Evolutionary conservation across 129 eudicot genomes (phyloP), one percentile per base, ranked within the genome.

Genomic region (Lonicera japonica): DNA sequence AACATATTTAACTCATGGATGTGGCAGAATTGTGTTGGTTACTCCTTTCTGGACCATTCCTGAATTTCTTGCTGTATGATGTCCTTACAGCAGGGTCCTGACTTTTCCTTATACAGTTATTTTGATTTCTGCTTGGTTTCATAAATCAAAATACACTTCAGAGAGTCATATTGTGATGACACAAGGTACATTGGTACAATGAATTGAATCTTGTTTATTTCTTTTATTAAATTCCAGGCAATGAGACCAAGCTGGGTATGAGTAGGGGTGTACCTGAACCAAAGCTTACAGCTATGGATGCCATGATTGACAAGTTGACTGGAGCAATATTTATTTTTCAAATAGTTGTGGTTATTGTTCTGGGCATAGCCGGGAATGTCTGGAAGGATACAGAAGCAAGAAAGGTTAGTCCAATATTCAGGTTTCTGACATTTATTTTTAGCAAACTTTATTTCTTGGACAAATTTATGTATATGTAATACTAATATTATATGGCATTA

Each of bases 301-400:
- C 96, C n/a, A 92, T 92, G 99, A 92, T 88, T 75, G 99, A 92
- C 85, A 92, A 88, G 82, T 76, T 92, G 82, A 92, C 99, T 55
- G 96, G 95, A 56, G 99, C 99, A 15, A 88, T 92, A 73, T 92
- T 92, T 71, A 78, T 88, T 65, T 92, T 92, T 54, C 99, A 92
- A 77, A 92, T 88, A 68, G 96, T 88, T 23, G 96, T 92, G 63
- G 99, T 92, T 14, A 76, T 86, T 74, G 96, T 92, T 71, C 78
- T 92, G 34, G 99, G 96, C 47, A 79, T 92, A 56, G 91, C 99
- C 66, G 99, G 98, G 48, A 92, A 92, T 79, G 82, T 92, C 60
- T 92, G 96, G 99, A 92, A 83, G 87, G 91, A 88, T 70, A 85
- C 96, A 11, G 96, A 92, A 88, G 96, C 95, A 36, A 82, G 86